Conservation (phyloP, 768 basidiomycete species). For the Mycena crocata region DNA sequence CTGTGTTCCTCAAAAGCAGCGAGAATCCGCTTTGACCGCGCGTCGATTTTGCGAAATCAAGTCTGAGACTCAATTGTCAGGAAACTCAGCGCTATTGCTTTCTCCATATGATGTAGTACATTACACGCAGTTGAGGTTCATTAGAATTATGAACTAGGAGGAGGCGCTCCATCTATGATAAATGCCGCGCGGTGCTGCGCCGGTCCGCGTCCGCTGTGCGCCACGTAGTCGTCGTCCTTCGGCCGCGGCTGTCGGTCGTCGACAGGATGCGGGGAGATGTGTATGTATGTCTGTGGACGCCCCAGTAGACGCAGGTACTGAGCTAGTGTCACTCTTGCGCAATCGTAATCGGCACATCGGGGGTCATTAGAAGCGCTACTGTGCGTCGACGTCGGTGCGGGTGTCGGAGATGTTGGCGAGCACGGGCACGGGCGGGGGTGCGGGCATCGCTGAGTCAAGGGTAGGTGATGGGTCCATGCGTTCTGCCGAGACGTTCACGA, state of each 20-base stretch:
- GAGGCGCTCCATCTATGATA: not conserved
- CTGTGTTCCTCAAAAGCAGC: no score
- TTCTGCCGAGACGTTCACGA: constrained; percentile 17
- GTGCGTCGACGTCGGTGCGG: constrained; percentile 20
- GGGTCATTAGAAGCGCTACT: not conserved
- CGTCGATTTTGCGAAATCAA: no score
- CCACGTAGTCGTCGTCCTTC: no score
- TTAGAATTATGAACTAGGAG: constrained; percentile 16
- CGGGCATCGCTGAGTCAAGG: not conserved
- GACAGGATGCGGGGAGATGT: not conserved
- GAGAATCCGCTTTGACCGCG: not conserved
- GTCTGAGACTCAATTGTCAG: no score
- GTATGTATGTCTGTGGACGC: not conserved
- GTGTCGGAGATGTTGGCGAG: constrained; percentile 27
- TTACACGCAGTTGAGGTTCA: constrained; percentile 6
- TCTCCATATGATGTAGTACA: not conserved
- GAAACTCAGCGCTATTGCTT: no score
- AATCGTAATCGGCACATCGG: not conserved
- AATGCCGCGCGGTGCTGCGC: no score
- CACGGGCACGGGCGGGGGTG: not conserved
- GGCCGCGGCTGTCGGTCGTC: no score
- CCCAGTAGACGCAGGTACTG: not conserved
- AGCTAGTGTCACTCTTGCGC: not conserved
- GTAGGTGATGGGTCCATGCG: constrained; percentile 11
- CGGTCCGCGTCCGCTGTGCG: no score